Evolutionary conservation across 352 stramenopile species (phyloP), one percentile per base, ranked within the genome.

Genomic region (Blastocystis sp.): DNA sequence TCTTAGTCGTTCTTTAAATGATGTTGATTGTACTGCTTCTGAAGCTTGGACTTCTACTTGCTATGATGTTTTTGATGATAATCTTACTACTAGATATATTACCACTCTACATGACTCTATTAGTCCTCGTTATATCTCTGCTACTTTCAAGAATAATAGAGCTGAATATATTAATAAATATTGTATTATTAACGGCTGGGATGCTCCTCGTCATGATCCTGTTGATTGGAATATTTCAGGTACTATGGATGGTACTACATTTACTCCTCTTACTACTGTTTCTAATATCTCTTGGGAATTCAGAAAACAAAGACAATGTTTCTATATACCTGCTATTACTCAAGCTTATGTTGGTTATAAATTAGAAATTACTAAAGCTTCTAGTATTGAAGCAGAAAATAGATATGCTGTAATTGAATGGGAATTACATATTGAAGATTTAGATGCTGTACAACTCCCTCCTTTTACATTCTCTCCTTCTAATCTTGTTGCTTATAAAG

Each of bases 111-210:
- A n/a, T n/a, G n/a, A n/a, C n/a, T 4, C 36, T 4, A 4, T 18
- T 4, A 9, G 36, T 23, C 13, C 13, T n/a, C 32, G 34, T 1
- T 62, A 32, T 19, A 19, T 62, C 9, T 28, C 48, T 16, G 54
- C 54, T 13, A 21, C 28, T 19, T 62, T 62, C 34, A 48, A 52
- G 5, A 30, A 62, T 23, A 42, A 62, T 27, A 39, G 52, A 36
- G 39, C 39, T 7, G 52, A 62, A 32, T 62, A 42, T 39, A 62
- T 62, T 21, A 40, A 23, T 4, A 62, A 62, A 34, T 62, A 62
- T 33, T 25, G 35, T 7, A 34, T 62, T n/a, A 10, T 62, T 19
- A 48, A 23, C 3, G 41, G 33, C 34, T 43, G 27, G 18, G 36
- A 43, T 4, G 27, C 36, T 4, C 36, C 36, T 23, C 4, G 18